A percentile compares a stretch with the other conserved stretches of the same genome.
Conservation (phyloP, 352 stramenopile species). For the Pythium sukuiense region DNA sequence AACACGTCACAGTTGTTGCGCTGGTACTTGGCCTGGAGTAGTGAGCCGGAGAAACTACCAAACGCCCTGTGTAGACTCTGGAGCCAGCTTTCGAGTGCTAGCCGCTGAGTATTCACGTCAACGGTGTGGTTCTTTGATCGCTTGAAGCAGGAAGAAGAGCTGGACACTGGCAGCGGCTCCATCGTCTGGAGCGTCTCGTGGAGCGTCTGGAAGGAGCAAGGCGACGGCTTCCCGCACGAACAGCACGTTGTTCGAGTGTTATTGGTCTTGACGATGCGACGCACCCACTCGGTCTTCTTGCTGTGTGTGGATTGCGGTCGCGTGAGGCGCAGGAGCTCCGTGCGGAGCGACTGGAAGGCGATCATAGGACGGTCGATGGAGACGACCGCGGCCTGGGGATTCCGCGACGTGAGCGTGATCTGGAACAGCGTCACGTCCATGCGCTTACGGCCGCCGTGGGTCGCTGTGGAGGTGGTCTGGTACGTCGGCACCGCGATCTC, state of each 20-base stretch:
- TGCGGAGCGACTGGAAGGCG: constrained; percentile 64
- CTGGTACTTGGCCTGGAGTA: constrained; percentile 45
- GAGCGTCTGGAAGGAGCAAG: constrained; percentile 52
- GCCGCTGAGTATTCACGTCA: constrained; percentile 31
- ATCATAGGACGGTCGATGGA: constrained; percentile 30
- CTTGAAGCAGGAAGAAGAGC: constrained; percentile 29
- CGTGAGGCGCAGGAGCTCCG: constrained; percentile 33
- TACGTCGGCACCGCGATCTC: constrained; percentile 17
- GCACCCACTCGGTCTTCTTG: constrained; percentile 22
- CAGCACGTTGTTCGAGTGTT: constrained; percentile 24
- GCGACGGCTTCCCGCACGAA: constrained; percentile 25
- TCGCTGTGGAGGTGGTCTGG: neutral
- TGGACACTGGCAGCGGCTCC: constrained; percentile 38
- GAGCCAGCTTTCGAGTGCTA: constrained; percentile 44
- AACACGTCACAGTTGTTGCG: constrained; percentile 40
- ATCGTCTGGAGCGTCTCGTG: constrained; percentile 37
- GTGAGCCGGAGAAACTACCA: constrained; percentile 30
- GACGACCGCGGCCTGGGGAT: constrained; percentile 15
- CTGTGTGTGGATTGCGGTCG: neutral
- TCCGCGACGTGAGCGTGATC: constrained; percentile 13
- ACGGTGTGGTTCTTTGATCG: neutral
- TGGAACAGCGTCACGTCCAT: constrained; percentile 17
- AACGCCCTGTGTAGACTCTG: constrained; percentile 46
- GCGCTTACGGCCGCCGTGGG: constrained; percentile 12
- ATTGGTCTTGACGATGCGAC: constrained; percentile 20